Base-by-base conservation (phyloP, 345 rosid genomes). In the Ailanthus altissimus region DNA sequence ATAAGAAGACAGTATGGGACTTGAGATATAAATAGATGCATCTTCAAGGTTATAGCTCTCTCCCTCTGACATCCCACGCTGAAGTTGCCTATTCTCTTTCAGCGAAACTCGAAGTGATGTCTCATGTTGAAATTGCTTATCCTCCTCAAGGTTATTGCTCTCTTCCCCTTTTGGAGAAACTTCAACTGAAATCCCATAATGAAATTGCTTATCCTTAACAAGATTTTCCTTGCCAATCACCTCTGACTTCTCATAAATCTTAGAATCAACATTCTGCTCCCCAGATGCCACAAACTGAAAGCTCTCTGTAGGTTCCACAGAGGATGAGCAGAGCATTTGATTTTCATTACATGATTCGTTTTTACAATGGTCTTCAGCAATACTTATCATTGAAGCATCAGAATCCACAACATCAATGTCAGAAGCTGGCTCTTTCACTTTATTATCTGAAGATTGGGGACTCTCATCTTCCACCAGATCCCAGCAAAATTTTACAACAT, bases 401-500 rank as follows among this genome's bases (percentile, higher is more conserved):
- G 56, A 61, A 76, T 32, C 25, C 32, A 59, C 4, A 25, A 12
- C 11, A 13, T 40, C 40, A 72, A 72, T 8, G 51, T 66, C 64
- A 61, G 70, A 45, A 47, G 18, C 76, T 10, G 9, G 15, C 23
- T 51, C 68, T 59, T 73, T 67, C 71, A 8, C 21, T 42, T 23
- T 47, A 36, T 62, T 56, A 16, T 23, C 66, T 49, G 42, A 49
- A 45, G 72, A 61, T 21, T 73, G 25, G 56, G 66, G 73, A 53
- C 72, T 47, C 68, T 76, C 70, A 12, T 84, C 87, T 61, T 58
- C 57, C 65, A 81, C 70, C 18, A 85, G 6, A 12, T 80, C 81
- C 21, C 72, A 14, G 71, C 78, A 88, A 65, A 84, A 61, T 64
- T 83, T 64, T 72, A 67, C 69, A 51, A 83, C 77, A 74, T 75